Percentiles rank a stretch among this genome's conserved stretches.
Conservation (phyloP, 2,329 filamentous ascomycete species). For the Colletotrichum sp. region DNA sequence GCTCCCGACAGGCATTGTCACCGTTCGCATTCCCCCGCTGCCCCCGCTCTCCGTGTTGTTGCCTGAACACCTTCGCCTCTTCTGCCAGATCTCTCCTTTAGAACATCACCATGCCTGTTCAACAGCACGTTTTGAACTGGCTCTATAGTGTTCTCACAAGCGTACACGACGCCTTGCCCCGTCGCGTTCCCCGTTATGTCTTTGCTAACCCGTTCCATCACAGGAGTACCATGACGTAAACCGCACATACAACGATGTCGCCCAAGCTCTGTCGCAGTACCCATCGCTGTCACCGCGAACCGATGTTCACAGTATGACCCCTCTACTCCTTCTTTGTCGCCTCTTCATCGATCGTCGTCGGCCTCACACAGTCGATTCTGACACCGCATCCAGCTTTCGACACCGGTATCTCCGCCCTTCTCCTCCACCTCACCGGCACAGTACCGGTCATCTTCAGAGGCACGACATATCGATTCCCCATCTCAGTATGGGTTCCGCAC, state of each 20-base stretch:
- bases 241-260: slow-evolving; percentile 90
- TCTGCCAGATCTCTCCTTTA: not conserved
- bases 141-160: slow-evolving; percentile 88
- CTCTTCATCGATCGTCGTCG: not conserved
- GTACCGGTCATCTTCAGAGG: slow-evolving; percentile 92
- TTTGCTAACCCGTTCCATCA: slow-evolving; percentile 5
- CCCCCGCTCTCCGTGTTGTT: not conserved
- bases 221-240: slow-evolving; percentile 95
- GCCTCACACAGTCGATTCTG: slow-evolving; percentile 20
- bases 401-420: slow-evolving; percentile 83
- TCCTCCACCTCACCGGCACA: slow-evolving; percentile 86
- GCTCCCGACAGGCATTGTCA: not conserved
- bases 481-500: slow-evolving; percentile 93
- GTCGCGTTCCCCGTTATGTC: not conserved
- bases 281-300: slow-evolving; percentile 84
- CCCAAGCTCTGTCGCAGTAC: slow-evolving; percentile 79
- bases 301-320: slow-evolving; percentile 85
- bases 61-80: not conserved
- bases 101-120: slow-evolving; percentile 66
- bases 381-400: slow-evolving; percentile 72
- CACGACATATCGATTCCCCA: slow-evolving; percentile 86
- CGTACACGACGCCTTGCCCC: slow-evolving; percentile 47
- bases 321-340: slow-evolving; percentile 8
- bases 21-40: not conserved
- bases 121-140: slow-evolving; percentile 92